Base-by-base conservation (phyloP, 108 stramenopile species). In the Skeletonema potamos region DNA sequence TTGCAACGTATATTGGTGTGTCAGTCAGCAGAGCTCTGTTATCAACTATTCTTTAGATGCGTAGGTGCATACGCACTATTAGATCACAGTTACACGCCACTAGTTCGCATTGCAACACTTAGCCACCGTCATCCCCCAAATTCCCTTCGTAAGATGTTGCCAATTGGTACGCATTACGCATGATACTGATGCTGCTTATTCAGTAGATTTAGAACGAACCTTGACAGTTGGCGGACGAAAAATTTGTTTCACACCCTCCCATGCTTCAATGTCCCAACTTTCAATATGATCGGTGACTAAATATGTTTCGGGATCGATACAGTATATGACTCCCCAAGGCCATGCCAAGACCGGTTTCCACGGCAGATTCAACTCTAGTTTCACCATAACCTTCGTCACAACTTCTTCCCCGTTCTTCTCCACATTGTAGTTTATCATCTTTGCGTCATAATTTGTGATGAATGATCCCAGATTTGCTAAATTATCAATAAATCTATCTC, bases 331-430 rank as follows among this genome's bases (percentile, higher is more conserved):
- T 61, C 94, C 94, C 87, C 86, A 88, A 29, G 88, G 91, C 92
- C 91, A 93, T 13, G 94, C 96, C 26, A 96, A 70, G 0, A 95
- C 82, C 1, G 96, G 96, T 74, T 93, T 92, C 96, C 96, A 96
- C 7, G 96, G 96, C 32, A 96, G 71, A 36, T 88, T 89, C 1
- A 96, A 74, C 70, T 94, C 87, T 58, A 95, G 70, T 61, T 94
- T 94, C 33, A 96, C 94, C 90, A 93, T 89, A 44, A 92, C 84
- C 54, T 76, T 76, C 20, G 74, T 79, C 13, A 72, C 62, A 48
- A 77, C 55, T 59, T 62, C 65, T 55, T 29, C 37, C 39, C 65
- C 76, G 61, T 79, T 76, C 9, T 77, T 58, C 24, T 59, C 41
- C 12, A 78, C 81, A 26, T 73, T 62, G 70, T 90, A 90, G 10